phyloP scores from a whole-genome alignment of 2,329 filamentous ascomycete genomes.

The Metarhizium album region DNA sequence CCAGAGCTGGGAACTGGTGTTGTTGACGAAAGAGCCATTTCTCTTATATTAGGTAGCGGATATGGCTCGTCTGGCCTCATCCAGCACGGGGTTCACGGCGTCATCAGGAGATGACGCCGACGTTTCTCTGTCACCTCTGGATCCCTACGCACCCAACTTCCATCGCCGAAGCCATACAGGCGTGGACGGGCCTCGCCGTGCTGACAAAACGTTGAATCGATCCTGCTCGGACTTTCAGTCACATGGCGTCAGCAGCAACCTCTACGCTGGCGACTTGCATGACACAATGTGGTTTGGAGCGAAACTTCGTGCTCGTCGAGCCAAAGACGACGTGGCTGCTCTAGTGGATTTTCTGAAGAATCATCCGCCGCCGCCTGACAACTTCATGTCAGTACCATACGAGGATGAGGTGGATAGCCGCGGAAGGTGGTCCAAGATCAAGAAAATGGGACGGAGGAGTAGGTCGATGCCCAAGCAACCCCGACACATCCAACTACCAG shows the following conservation, averaged over 20 bases:
- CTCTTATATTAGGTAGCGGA: not conserved
- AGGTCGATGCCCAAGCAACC: slow-evolving; percentile 21
- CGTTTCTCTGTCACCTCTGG: slow-evolving; percentile 1
- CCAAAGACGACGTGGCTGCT: slow-evolving; percentile 20
- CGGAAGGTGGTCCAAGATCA: slow-evolving; percentile 32
- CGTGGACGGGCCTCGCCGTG: not conserved
- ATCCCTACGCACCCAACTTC: slow-evolving; percentile 2
- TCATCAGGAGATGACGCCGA: slow-evolving; percentile 2
- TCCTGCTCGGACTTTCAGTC: not conserved
- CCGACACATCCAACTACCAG: slow-evolving; percentile 33
- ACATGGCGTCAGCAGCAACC: not conserved
- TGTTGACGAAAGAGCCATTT: not conserved
- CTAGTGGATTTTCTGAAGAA: slow-evolving; percentile 40
- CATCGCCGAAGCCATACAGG: slow-evolving; percentile 6
- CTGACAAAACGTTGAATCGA: not conserved
- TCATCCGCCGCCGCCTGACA: slow-evolving; percentile 35
- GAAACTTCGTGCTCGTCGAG: slow-evolving; percentile 10
- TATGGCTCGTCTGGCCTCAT: slow-evolving; percentile 1
- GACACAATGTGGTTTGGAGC: slow-evolving; percentile 1
- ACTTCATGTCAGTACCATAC: slow-evolving; percentile 37
- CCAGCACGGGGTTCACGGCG: not conserved
- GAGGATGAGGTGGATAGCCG: slow-evolving; percentile 19
- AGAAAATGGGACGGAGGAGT: slow-evolving; percentile 26
- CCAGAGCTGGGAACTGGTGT: not conserved
- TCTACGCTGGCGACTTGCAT: slow-evolving; percentile 4